phyloP scores from a whole-genome alignment of 768 basidiomycete genomes.

The Calocybe indica region DNA sequence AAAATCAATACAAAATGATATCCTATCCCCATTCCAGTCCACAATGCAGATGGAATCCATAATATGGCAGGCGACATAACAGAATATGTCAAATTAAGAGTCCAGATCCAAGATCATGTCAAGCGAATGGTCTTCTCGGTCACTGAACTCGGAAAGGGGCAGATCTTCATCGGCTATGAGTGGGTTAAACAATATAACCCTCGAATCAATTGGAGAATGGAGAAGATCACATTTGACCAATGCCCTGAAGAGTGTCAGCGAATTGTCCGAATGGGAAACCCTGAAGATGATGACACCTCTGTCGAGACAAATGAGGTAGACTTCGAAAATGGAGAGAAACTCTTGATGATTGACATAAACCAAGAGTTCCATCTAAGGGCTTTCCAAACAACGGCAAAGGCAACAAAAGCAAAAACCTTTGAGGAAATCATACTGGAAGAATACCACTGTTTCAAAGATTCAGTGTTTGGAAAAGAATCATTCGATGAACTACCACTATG shows the following conservation, averaged over 20 bases:
- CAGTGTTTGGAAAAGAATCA: conserved; percentile 6
- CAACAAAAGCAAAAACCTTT: conserved; percentile 1
- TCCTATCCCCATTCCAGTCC: no score
- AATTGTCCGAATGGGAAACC: no score
- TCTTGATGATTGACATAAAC: no score
- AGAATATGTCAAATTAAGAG: not conserved
- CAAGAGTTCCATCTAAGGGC: no score
- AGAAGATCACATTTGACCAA: conserved; percentile 8
- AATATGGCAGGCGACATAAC: no score
- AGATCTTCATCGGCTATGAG: not conserved
- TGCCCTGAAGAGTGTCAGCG: conserved; percentile 1
- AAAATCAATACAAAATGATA: no score
- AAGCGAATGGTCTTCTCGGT: not conserved
- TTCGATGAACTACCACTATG: conserved; percentile 19
- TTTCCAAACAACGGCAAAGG: not conserved
- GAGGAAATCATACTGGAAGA: not conserved
- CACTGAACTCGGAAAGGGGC: not conserved
- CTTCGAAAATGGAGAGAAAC: no score
- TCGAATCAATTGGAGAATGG: conserved; percentile 8
- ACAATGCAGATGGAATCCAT: no score
- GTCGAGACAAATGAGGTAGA: no score
- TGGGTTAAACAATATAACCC: conserved; percentile 1
- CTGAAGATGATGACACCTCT: no score
- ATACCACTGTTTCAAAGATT: conserved; percentile 1
- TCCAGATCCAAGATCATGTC: not conserved